A percentile compares a stretch with the other conserved stretches of the same genome.
phyloP scores from a whole-genome alignment of 768 basidiomycete species.

The Suillus decipiens region DNA sequence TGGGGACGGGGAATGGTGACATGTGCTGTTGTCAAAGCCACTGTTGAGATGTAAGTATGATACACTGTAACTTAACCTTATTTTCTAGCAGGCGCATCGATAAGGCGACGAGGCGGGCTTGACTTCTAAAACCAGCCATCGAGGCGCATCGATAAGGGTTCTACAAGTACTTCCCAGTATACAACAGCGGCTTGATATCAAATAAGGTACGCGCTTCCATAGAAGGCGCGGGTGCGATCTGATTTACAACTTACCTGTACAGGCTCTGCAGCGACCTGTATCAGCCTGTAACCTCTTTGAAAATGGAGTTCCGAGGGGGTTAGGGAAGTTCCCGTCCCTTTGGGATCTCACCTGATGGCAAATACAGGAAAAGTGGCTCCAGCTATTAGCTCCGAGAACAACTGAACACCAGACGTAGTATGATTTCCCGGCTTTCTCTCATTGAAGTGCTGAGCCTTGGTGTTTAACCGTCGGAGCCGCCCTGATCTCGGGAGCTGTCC shows the following conservation, averaged over 20 bases:
- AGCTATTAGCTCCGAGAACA: neutral
- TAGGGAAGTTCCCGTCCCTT: neutral
- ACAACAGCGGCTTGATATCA: slow-evolving; percentile 14
- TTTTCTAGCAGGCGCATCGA: slow-evolving; percentile 11
- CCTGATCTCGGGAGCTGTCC: neutral
- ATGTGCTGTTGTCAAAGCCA: neutral
- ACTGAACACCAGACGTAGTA: neutral
- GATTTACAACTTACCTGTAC: slow-evolving; percentile 6
- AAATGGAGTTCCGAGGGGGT: slow-evolving; percentile 2
- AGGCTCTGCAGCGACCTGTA: slow-evolving; percentile 9
- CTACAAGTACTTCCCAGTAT: slow-evolving; percentile 3
- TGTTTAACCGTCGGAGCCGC: neutral
- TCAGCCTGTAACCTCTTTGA: neutral
- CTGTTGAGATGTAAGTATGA: neutral
- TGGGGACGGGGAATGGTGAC: neutral
- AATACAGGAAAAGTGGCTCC: neutral
- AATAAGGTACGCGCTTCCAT: slow-evolving; percentile 15
- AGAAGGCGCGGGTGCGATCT: slow-evolving; percentile 9
- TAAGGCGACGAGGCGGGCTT: slow-evolving; percentile 9
- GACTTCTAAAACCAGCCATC: slow-evolving; percentile 20
- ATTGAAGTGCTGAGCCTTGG: neutral
- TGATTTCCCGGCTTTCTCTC: neutral
- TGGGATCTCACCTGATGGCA: neutral
- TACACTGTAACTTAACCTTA: slow-evolving; percentile 16
- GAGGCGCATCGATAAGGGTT: slow-evolving; percentile 35